phyloP scores from a whole-genome alignment of 1,284 basidiomycete species.

The Wolfiporia cocos region DNA sequence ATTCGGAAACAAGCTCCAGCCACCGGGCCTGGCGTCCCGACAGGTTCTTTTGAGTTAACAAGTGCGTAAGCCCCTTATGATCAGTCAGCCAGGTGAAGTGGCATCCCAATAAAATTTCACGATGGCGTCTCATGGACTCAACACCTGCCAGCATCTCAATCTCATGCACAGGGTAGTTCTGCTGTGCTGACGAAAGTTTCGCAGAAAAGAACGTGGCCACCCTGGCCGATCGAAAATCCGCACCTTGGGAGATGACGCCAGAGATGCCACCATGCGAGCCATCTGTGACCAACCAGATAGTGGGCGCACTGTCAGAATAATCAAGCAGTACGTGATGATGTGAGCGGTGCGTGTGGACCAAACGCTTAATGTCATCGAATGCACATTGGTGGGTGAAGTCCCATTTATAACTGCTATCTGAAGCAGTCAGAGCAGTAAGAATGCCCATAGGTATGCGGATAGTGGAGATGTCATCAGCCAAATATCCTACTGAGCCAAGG shows the following conservation, averaged over 20 bases:
- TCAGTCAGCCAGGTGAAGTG: conserved; percentile 19
- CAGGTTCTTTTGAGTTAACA: conserved; percentile 16
- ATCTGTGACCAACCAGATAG: conserved; percentile 14
- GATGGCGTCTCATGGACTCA: conserved; percentile 22
- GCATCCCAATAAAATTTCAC: conserved; percentile 15
- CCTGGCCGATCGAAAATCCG: conserved; percentile 8
- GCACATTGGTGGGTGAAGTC: conserved; percentile 17
- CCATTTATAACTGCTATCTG: conserved; percentile 13
- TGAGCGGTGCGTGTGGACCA: conserved; percentile 13
- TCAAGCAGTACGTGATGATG: conserved; percentile 14
- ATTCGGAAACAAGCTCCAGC: conserved; percentile 18
- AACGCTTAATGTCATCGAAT: conserved; percentile 18
- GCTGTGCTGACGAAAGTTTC: conserved; percentile 25
- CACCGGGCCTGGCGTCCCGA: conserved; percentile 18
- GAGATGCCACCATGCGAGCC: conserved; percentile 7
- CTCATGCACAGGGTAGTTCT: conserved; percentile 13
- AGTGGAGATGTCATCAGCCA: conserved; percentile 12
- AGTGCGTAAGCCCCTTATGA: conserved; percentile 19
- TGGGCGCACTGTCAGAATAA: conserved; percentile 10
- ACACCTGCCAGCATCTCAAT: conserved; percentile 24
- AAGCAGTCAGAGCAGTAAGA: conserved; percentile 9
- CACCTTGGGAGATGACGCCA: conserved; percentile 15
- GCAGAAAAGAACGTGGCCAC: conserved; percentile 20
- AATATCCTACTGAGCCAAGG: conserved; percentile 20
- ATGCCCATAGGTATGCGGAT: conserved; percentile 18